Evolutionary conservation across 371 early-diverging fungal species (phyloP), one percentile per base, ranked within the genome.

Genomic region (Mucor piriformis): DNA sequence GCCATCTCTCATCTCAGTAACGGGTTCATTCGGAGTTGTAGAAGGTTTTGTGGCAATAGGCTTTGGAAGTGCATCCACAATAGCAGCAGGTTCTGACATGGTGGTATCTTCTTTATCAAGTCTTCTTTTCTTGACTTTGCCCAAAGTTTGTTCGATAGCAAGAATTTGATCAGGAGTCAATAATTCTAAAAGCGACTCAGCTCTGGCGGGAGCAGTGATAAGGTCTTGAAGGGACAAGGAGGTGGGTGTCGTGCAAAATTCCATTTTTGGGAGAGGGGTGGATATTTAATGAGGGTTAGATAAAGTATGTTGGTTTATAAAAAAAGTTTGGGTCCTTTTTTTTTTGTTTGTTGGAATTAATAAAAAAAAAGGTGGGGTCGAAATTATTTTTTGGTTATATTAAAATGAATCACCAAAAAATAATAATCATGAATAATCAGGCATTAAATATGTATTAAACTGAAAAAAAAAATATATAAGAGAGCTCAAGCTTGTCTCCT

Each of bases 1-100:
- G 12, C 87, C 88, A 57, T 89, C 79, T 16, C 62, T 73, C 15
- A 76, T 61, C 46, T 79, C 79, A 13, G 73, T 72, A 3, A 70
- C 47, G 18, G 83, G 83, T 50, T 79, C 77, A 44, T 68, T 67
- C 8, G 66, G 66, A 47, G 65, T 54, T 40, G 54, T 44, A 32
- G 54, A 13, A 37, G 50, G 58, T 51, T 63, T 63, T 35, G 50
- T 35, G 29, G 38, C 49, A 12, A 24, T 44, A 13, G 46, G 10
- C 3, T 16, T 24, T 25, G 60, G 32, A 2, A 46, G 12, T 2
- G 56, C 13, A 18, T 27, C 18, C 0, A 29, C 0, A 6, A 42
- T 43, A 11, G 18, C 6, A 6, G 48, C 24, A n/a, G 12, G 15
- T 2, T n/a, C 20, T 18, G 52, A 42, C 10, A 23, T 42, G 47